phyloP scores from a whole-genome alignment of 495 filamentous ascomycete genomes.

The Penicillium pancosmium region DNA sequence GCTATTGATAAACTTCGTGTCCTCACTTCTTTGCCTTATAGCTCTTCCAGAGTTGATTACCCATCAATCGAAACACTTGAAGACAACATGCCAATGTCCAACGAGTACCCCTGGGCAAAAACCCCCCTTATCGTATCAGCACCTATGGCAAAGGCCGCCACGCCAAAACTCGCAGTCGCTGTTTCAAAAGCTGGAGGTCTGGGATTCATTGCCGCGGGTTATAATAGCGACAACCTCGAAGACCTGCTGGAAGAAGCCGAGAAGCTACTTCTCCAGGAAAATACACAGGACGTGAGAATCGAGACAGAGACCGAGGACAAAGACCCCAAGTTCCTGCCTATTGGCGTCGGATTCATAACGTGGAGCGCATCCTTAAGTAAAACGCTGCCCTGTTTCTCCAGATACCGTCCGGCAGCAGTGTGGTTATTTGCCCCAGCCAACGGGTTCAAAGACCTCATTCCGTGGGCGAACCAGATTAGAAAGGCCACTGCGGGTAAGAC shows the following conservation, averaged over 20 bases:
- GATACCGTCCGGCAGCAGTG: conserved; percentile 8
- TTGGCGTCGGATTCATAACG: conserved; percentile 14
- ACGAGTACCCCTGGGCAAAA: too few species aligned
- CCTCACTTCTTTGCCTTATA: too few species aligned
- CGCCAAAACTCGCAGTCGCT: neutral
- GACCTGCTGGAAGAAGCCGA: neutral
- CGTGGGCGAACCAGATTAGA: conserved; percentile 10
- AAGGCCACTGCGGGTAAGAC: conserved; percentile 26
- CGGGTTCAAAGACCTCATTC: neutral
- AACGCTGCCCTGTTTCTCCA: conserved; percentile 6
- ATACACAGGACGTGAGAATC: neutral
- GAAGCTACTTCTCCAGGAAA: neutral
- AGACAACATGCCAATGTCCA: too few species aligned
- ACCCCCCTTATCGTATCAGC: neutral
- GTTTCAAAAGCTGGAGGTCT: neutral
- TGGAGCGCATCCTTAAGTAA: conserved; percentile 9
- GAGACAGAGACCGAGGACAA: neutral
- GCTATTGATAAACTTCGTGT: too few species aligned
- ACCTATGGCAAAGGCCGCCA: neutral
- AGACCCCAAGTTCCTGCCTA: neutral
- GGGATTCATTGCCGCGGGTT: neutral
- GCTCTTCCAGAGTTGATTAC: too few species aligned
- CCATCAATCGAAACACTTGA: too few species aligned
- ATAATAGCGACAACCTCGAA: neutral
- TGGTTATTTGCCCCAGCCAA: conserved; percentile 13